Evolutionary conservation across 2,329 filamentous ascomycete species (phyloP), one percentile per base, ranked within the genome.

Genomic region (Sporothrix mexicana): DNA sequence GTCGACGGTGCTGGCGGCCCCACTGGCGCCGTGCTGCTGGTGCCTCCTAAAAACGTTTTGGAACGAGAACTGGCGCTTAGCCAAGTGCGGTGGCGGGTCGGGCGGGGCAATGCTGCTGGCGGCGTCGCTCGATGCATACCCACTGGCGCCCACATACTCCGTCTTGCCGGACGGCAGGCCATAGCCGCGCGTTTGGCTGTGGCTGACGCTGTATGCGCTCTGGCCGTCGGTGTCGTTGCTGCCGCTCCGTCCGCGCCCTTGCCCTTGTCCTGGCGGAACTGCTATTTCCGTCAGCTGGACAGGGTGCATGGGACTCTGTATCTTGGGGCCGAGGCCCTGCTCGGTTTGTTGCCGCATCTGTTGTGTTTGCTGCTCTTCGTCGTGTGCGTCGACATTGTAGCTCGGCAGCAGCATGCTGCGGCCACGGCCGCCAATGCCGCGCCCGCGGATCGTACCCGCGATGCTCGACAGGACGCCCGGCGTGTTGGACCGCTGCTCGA

Each of bases 31-130:
- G 5, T 78, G 75, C 67, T 78, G 75, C 76, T 84, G 85, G 76
- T 85, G 83, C 68, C 90, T 87, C 74, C 84, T 84, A 81, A 98
- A 96, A 70, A 97, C 90, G 76, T 92, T 94, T 76, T 95, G 92
- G 85, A 98, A 98, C 20, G 93, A 97, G 82, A 98, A 99, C 79
- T 97, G 93, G 74, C 95, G 88, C 76, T 85, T 88, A 12, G 92
- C 87, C 81, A 61, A 82, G 73, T 88, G 88, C 3, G 86, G 89
- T 4, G 90, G 90, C 1, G 91, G 90, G 3, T 88, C 86, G 0
- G 91, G 91, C 1, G 89, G 85, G 2, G 69, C 83, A 23, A 79
- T 81, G 77, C 79, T 81, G 74, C 70, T 66, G 17, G 53, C 68
- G 9, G 81, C 82, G 73, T 80, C 83, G 75, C 80, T 83, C 68